Conservation (phyloP, 2,329 filamentous ascomycete species). For the Colletotrichum sp. region DNA sequence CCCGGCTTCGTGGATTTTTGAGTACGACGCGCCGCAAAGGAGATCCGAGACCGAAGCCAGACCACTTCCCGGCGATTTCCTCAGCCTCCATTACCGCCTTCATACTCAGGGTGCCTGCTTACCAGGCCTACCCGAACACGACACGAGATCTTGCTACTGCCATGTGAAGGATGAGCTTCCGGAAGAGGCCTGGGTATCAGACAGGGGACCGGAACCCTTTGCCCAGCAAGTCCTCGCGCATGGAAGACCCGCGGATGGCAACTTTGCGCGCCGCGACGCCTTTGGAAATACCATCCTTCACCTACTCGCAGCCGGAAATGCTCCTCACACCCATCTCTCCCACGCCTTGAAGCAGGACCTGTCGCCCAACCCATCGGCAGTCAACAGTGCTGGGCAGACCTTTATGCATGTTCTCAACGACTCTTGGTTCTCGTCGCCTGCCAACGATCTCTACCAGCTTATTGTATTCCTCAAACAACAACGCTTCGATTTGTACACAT, state of each 20-base stretch:
- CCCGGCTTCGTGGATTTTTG: slow-evolving; percentile 32
- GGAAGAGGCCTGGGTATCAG: slow-evolving; percentile 34
- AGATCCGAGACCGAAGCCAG: slow-evolving; percentile 20
- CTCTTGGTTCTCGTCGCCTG: slow-evolving; percentile 34
- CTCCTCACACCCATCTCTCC: slow-evolving; percentile 32
- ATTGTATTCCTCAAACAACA: slow-evolving; percentile 23
- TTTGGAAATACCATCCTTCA: slow-evolving; percentile 56
- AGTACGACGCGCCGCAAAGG: slow-evolving; percentile 28
- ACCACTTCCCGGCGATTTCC: slow-evolving; percentile 55
- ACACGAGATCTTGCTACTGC: slow-evolving; percentile 32
- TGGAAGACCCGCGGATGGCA: slow-evolving; percentile 18
- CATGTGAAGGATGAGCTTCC: slow-evolving; percentile 27
- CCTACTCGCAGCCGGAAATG: slow-evolving; percentile 46
- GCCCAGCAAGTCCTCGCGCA: slow-evolving; percentile 10
- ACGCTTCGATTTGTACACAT: slow-evolving; percentile 36
- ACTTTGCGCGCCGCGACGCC: slow-evolving; percentile 32
- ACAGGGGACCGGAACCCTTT: slow-evolving; percentile 25
- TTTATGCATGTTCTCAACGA: slow-evolving; percentile 50
- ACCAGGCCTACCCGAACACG: slow-evolving; percentile 26
- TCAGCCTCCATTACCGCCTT: slow-evolving; percentile 36
- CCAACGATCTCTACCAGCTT: slow-evolving; percentile 32
- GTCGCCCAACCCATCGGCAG: slow-evolving; percentile 10
- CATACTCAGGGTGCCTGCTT: slow-evolving; percentile 24
- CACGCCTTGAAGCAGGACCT: slow-evolving; percentile 23
- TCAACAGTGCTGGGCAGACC: slow-evolving; percentile 52